These are phyloP conservation scores for Chaetomium cochliodes DNA, from an alignment of 495 filamentous ascomycete genomes.

Conservation along the genomic window DNA sequence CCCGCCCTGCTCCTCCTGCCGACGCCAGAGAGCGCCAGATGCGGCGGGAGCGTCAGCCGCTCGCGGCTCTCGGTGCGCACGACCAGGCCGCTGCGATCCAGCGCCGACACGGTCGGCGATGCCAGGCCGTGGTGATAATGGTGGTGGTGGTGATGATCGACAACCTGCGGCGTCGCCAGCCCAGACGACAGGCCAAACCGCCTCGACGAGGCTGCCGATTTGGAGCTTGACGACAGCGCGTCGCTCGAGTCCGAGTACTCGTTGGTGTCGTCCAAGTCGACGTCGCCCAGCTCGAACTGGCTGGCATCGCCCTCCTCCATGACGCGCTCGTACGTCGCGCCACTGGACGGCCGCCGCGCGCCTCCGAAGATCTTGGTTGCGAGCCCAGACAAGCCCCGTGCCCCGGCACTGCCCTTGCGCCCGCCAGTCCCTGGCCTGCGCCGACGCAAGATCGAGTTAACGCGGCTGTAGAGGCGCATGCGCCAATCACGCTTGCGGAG, in stretches of 20 bases:
- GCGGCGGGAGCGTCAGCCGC: constrained; percentile 51
- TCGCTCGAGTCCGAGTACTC: constrained; percentile 56
- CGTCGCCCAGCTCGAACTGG: constrained; percentile 69
- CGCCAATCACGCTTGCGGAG: constrained; percentile 68
- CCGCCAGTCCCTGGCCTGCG: constrained; percentile 46
- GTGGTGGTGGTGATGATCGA: neutral
- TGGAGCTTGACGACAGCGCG: constrained; percentile 10
- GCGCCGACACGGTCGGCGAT: constrained; percentile 50
- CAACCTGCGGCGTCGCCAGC: constrained; percentile 61
- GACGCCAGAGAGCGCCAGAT: constrained; percentile 46
- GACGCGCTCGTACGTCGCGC: constrained; percentile 73
- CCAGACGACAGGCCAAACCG: constrained; percentile 58
- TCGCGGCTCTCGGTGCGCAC: constrained; percentile 81
- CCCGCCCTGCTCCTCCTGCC: constrained; percentile 59
- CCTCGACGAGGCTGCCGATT: neutral
- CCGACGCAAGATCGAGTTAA: constrained; percentile 54
- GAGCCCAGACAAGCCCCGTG: constrained; percentile 54
- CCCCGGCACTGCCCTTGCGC: constrained; percentile 51
- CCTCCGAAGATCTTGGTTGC: constrained; percentile 58
- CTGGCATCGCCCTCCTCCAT: constrained; percentile 69
- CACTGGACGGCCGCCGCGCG: constrained; percentile 32
- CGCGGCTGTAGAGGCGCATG: constrained; percentile 58
- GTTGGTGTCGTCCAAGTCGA: constrained; percentile 57
- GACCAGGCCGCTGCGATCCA: constrained; percentile 72
- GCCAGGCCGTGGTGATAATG: constrained; percentile 25